Evolutionary conservation across 306 rosid genomes (phyloP).

Genomic region (Pachyrhizus erosus): DNA sequence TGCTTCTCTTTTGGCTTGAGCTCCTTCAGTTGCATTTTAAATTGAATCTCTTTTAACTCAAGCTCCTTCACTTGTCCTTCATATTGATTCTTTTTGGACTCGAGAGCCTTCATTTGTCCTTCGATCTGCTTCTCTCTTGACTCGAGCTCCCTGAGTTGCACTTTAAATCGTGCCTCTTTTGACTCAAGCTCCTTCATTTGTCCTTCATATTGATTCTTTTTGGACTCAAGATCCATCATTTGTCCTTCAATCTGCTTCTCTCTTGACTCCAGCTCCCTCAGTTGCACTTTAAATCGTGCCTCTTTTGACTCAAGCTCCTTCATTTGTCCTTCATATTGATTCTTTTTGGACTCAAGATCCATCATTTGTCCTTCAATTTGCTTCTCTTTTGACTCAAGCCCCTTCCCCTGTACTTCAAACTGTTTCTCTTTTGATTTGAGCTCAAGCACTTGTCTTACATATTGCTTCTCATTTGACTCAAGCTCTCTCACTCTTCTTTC

Average conservation of each 20-base stretch:
- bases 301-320: background rate
- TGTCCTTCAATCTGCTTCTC: slow-evolving; percentile 8
- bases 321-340: background rate
- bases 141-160: background rate
- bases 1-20: background rate
- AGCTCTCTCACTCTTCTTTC: no score
- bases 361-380: no score
- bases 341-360: background rate
- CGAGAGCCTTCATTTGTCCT: background rate
- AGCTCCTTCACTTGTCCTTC: background rate
- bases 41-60: background rate
- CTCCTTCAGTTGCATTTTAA: background rate
- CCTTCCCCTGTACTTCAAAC: no score
- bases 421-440: no score
- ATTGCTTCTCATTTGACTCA: no score
- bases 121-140: background rate
- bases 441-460: no score
- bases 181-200: background rate
- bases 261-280: background rate
- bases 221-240: background rate
- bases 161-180: background rate
- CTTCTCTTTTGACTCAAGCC: no score
- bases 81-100: background rate
- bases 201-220: background rate
- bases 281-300: background rate